Evolutionary conservation across 352 stramenopile species (phyloP).

Genomic region (Lagenidium giganteum): DNA sequence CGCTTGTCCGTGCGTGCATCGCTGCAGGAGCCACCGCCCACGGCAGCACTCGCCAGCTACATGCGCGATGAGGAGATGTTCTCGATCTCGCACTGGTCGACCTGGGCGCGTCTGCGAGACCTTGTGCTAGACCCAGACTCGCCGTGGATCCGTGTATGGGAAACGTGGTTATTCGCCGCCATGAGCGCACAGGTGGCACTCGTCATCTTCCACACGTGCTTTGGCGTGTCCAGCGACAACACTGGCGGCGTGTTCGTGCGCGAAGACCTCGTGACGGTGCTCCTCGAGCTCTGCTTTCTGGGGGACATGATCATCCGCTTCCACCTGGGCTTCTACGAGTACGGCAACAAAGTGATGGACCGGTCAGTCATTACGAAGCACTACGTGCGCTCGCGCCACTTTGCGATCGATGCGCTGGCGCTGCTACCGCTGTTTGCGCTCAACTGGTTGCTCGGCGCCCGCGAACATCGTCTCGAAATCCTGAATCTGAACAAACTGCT

Average conservation of each 20-base stretch:
- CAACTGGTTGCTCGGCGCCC: slow-evolving; percentile 20
- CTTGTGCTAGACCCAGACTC: slow-evolving; percentile 59
- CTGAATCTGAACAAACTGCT: slow-evolving; percentile 58
- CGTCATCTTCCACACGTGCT: slow-evolving; percentile 48
- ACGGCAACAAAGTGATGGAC: slow-evolving; percentile 65
- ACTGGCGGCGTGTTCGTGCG: slow-evolving; percentile 10
- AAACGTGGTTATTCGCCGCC: slow-evolving; percentile 32
- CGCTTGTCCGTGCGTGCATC: too few species aligned
- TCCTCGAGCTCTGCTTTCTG: slow-evolving; percentile 36
- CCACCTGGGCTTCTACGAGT: slow-evolving; percentile 52
- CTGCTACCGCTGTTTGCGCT: slow-evolving; percentile 37
- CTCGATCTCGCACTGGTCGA: too few species aligned
- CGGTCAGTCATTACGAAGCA: slow-evolving; percentile 25
- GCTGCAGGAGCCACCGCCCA: too few species aligned
- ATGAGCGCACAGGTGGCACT: slow-evolving; percentile 34
- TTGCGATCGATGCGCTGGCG: slow-evolving; percentile 37
- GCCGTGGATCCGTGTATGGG: slow-evolving; percentile 38
- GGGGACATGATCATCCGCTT: slow-evolving; percentile 49
- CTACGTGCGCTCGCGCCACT: slow-evolving; percentile 34
- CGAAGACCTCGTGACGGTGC: slow-evolving; percentile 25
- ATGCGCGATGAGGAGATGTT: slow-evolving; percentile 15
- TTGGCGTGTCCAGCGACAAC: slow-evolving; percentile 18
- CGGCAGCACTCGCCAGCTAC: too few species aligned
- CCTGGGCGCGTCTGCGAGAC: too few species aligned
- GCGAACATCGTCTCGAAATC: slow-evolving; percentile 20